Conservation (phyloP, 192 early-diverging fungal species). For the Dispira simplex region DNA sequence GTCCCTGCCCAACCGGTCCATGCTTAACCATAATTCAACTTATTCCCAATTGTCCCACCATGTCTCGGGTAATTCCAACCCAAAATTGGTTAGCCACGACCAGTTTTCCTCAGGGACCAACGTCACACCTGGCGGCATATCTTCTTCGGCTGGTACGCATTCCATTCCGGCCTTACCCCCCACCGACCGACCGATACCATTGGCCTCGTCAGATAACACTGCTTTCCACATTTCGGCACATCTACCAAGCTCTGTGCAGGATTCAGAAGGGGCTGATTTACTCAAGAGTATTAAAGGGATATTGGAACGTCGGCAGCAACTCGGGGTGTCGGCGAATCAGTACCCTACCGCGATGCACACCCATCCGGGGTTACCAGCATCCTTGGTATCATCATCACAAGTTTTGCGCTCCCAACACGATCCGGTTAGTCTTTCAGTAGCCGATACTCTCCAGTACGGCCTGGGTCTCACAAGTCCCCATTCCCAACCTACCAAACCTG, state of each 20-base stretch:
- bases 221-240: background rate
- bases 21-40: too few species aligned
- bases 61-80: too few species aligned
- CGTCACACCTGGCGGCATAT: background rate
- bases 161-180: background rate
- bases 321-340: background rate
- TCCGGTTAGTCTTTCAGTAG: too few species aligned
- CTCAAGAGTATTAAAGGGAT: constrained; percentile 2
- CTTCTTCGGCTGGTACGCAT: background rate
- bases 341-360: background rate
- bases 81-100: background rate
- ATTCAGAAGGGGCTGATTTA: background rate
- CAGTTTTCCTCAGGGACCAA: background rate
- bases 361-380: too few species aligned
- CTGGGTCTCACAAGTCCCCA: too few species aligned
- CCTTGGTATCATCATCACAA: too few species aligned
- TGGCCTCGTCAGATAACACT: background rate
- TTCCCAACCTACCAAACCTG: too few species aligned
- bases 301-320: constrained; percentile 5
- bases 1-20: too few species aligned
- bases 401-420: too few species aligned
- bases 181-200: background rate
- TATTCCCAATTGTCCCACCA: too few species aligned
- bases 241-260: background rate
- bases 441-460: too few species aligned